phyloP scores from a whole-genome alignment of 2,329 filamentous ascomycete genomes.

The Calonectria henricotiae region DNA sequence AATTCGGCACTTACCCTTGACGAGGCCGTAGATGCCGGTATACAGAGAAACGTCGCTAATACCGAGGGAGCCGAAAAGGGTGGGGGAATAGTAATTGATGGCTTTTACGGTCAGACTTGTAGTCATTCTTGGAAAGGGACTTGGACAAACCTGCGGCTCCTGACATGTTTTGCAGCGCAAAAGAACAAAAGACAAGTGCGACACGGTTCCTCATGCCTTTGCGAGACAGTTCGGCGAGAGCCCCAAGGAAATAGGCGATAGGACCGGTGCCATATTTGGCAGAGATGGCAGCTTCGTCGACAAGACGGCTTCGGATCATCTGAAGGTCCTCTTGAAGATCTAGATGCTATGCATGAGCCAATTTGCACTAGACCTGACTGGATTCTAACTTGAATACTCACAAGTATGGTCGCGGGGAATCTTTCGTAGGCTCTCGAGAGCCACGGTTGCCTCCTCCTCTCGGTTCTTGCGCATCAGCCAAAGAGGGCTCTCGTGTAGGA shows the following conservation, averaged over 20 bases:
- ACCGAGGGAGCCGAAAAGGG: constrained; percentile 63
- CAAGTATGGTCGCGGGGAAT: constrained; percentile 61
- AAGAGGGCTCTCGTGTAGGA: constrained; percentile 63
- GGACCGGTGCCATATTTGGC: constrained; percentile 55
- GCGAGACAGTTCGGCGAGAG: constrained; percentile 56
- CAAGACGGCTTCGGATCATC: constrained; percentile 61
- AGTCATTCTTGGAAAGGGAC: accelerated
- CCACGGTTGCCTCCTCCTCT: constrained; percentile 55
- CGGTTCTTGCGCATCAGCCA: constrained; percentile 58
- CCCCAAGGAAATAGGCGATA: constrained; percentile 57
- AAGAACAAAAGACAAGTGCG: constrained; percentile 58
- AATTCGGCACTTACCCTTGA: constrained; percentile 52
- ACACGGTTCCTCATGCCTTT: constrained; percentile 63
- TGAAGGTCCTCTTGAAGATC: constrained; percentile 67
- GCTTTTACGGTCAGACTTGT: constrained; percentile 47
- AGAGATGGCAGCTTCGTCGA: constrained; percentile 57
- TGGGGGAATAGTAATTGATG: constrained; percentile 64
- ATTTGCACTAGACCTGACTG: too few species aligned
- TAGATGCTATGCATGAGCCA: constrained; percentile 36
- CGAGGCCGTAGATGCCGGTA: constrained; percentile 68
- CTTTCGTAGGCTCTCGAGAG: constrained; percentile 61
- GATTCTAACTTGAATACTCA: constrained; percentile 30
- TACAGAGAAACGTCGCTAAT: constrained; percentile 64
- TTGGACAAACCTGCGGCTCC: constrained; percentile 57
- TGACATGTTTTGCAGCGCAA: constrained; percentile 61